phyloP scores from a whole-genome alignment of 495 filamentous ascomycete species.

The Penicillium robsamsonii region DNA sequence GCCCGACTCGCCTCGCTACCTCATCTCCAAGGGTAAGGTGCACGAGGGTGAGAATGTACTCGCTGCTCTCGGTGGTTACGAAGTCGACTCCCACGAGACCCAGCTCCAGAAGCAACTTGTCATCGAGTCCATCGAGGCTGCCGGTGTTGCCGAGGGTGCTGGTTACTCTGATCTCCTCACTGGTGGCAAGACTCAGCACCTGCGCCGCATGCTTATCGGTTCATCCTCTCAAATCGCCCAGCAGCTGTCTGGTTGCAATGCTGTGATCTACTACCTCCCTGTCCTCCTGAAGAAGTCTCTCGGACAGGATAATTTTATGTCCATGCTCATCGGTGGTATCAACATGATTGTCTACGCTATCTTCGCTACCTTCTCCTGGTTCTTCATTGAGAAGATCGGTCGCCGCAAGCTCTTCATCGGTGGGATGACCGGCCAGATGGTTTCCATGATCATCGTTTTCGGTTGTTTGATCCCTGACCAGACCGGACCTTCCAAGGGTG shows the following conservation, averaged over 20 bases:
- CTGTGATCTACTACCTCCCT: constrained; percentile 84
- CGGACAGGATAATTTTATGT: constrained; percentile 57
- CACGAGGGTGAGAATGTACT: constrained; percentile 69
- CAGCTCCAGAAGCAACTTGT: constrained; percentile 64
- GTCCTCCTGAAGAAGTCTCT: constrained; percentile 71
- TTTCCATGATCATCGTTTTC: constrained; percentile 76
- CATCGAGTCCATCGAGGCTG: constrained; percentile 69
- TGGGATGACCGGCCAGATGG: constrained; percentile 66
- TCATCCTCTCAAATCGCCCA: constrained; percentile 75
- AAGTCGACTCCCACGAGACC: constrained; percentile 56
- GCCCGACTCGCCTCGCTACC: constrained; percentile 76
- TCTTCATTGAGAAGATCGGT: constrained; percentile 76
- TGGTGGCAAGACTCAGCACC: constrained; percentile 44
- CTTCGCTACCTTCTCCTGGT: constrained; percentile 78
- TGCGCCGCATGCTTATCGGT: constrained; percentile 50
- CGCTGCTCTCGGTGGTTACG: constrained; percentile 61
- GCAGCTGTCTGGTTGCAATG: constrained; percentile 74
- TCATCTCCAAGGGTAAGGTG: constrained; percentile 64
- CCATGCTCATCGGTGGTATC: constrained; percentile 72
- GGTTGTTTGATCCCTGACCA: constrained; percentile 62
- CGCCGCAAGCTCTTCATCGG: constrained; percentile 71
- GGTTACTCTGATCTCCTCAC: constrained; percentile 42
- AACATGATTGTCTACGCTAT: constrained; percentile 84
- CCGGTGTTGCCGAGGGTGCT: constrained; percentile 37
- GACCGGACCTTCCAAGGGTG: constrained; percentile 57